These are phyloP conservation scores for Fusarium sp. DNA, from an alignment of 2,329 filamentous ascomycete species.

Conservation along the genomic window DNA sequence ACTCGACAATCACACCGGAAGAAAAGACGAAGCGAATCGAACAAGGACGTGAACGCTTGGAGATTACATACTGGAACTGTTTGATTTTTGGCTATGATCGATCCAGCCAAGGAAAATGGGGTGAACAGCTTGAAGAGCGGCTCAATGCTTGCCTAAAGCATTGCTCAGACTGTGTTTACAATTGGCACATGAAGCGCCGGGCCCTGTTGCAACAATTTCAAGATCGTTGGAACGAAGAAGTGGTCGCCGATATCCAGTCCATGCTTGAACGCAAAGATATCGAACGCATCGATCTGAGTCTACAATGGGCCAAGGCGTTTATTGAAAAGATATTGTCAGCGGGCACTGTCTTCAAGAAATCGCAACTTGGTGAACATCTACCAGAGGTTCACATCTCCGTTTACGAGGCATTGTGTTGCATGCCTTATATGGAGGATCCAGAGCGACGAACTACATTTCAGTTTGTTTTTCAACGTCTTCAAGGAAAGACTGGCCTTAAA, in stretches of 20 bases:
- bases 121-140: constrained; percentile 67
- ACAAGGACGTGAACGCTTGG: constrained; percentile 65
- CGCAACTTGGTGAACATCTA: constrained; percentile 59
- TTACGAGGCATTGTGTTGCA: constrained; percentile 89
- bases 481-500: constrained; percentile 79
- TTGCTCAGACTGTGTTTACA: constrained; percentile 77
- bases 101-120: constrained; percentile 68
- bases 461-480: constrained; percentile 80
- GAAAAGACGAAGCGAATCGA: constrained; percentile 66
- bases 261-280: constrained; percentile 71
- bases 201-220: constrained; percentile 70
- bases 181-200: constrained; percentile 77
- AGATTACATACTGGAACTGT: constrained; percentile 74
- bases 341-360: constrained; percentile 59
- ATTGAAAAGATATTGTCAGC: constrained; percentile 63
- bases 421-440: constrained; percentile 74
- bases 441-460: constrained; percentile 74
- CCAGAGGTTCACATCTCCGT: constrained; percentile 78
- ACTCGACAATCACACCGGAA: constrained; percentile 60
- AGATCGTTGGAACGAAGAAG: constrained; percentile 65
- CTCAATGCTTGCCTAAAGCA: constrained; percentile 69
- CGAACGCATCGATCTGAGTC: constrained; percentile 68
- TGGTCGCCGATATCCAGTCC: constrained; percentile 63
- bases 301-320: constrained; percentile 66
- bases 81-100: constrained; percentile 75